Percentiles rank a stretch among this genome's conserved stretches.
Conservation (phyloP, 148 eudicot genomes). For the Cornus kousa region DNA sequence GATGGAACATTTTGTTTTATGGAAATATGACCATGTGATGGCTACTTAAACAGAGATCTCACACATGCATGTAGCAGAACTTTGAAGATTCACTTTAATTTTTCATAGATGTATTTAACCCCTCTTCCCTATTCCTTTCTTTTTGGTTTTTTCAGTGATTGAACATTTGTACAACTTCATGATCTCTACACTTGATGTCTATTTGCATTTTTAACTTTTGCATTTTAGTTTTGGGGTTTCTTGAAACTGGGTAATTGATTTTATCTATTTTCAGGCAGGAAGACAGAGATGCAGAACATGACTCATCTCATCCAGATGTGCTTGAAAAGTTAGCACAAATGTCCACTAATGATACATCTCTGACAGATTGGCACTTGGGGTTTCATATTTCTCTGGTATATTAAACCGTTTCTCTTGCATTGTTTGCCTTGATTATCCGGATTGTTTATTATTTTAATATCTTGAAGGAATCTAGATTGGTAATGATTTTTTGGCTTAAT, state of each 20-base stretch:
- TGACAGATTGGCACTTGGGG: constrained; percentile 89
- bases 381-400: constrained; percentile 87
- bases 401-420: background rate
- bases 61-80: background rate
- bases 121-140: background rate
- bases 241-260: constrained; percentile 10
- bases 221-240: background rate
- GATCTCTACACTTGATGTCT: background rate
- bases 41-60: constrained; percentile 6
- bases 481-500: background rate
- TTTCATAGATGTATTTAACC: background rate
- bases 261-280: constrained; percentile 60
- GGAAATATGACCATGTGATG: constrained; percentile 4
- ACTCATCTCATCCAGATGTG: constrained; percentile 43
- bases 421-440: background rate
- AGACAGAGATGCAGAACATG: constrained; percentile 53
- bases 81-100: background rate
- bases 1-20: background rate
- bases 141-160: background rate
- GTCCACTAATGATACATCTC: constrained; percentile 63
- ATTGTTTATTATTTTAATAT: background rate
- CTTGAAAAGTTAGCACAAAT: constrained; percentile 58
- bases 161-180: background rate
- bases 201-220: background rate
- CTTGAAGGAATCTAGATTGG: background rate